Base-by-base conservation (phyloP, 495 filamentous ascomycete species). In the Aspergillus campestris region DNA sequence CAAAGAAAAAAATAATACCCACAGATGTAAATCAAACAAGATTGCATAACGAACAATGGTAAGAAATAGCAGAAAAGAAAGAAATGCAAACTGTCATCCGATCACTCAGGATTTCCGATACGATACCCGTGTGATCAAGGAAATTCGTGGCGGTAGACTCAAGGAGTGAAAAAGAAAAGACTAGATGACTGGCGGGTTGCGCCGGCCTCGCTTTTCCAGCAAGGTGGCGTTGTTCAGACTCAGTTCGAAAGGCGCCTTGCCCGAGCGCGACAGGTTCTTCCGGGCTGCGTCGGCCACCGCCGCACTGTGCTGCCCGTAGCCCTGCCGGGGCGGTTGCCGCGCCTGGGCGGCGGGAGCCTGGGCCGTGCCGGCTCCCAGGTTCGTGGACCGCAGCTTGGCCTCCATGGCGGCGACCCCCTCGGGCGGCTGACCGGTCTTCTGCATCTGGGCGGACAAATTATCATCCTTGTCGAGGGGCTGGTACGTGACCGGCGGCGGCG, bases 151-250 rank as follows among this genome's bases (percentile, higher is more conserved):
- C 6, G n/a, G 14, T 11, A 44, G 13, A 39, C 28, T 24, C 32
- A 50, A 3, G 31, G 10, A 13, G 34, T n/a, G 32, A 38, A 34
- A 8, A 3, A 38, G 11, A 43, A 31, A 31, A 13, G 12, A 24
- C 53, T 53, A 71, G 14, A 40, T 54, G 35, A 61, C 63, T 4
- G 59, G 58, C 38, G 63, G 58, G 9, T 67, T 57, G 34, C 61
- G 66, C 39, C 67, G 60, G 7, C 77, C 78, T 51, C 92, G 74
- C 49, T 89, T 76, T 7, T 89, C 89, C 0, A 98, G 68, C 45
- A 98, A 68, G 15, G 89, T 95, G 4, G 94, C 83, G 45, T 89
- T 87, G 47, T 94, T 86, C 11, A 98, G 69, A 59, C 80, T 95
- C 29, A 98, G 74, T 64, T 98, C 92, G 52, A 98, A 98, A 1